Evolutionary conservation across 2,329 filamentous ascomycete genomes (phyloP), one percentile per base, ranked within the genome.

Genomic region (Aspergillus pseudoviridinutans): DNA sequence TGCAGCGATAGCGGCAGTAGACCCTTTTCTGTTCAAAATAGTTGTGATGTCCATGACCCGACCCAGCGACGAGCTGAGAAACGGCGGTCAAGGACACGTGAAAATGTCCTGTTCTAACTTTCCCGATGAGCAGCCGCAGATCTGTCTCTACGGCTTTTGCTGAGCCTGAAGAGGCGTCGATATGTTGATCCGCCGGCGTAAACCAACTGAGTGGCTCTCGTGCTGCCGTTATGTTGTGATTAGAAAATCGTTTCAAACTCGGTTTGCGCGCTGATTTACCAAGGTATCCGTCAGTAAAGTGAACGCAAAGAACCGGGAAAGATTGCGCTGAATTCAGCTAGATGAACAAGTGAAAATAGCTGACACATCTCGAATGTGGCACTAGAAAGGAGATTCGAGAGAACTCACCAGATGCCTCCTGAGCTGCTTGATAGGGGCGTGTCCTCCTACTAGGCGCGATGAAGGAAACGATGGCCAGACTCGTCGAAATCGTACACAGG

Each of bases 31-130:
- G 67, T 81, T 81, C 60, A 82, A 68, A 57, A 82, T 80, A 57
- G 77, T 80, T 61, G 78, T 79, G 71, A 82, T 80, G 68, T 82
- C 79, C 79, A 82, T 81, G 70, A 70, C 71, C 70, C 68, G 69
- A 69, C 70, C 66, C 69, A 66, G 66, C 69, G 58, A 66, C 60
- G 58, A 66, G 69, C 64, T 59, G 62, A 67, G 61, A 58, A 58
- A 68, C 66, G 66, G 66, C 56, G 56, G 69, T 64, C 66, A 71
- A 68, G 69, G 66, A 70, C 65, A 61, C 62, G 59, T 64, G 63
- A 57, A 60, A 57, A 60, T 44, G 54, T 64, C 60, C 61, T 60
- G 61, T 55, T 53, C 50, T 54, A 65, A 52, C 12, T 57, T 55
- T 55, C 56, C 53, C 53, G 46, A 55, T 49, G 57, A 50, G 57